phyloP scores from a whole-genome alignment of 2,329 filamentous ascomycete species.

The Pezicula carpinea region DNA sequence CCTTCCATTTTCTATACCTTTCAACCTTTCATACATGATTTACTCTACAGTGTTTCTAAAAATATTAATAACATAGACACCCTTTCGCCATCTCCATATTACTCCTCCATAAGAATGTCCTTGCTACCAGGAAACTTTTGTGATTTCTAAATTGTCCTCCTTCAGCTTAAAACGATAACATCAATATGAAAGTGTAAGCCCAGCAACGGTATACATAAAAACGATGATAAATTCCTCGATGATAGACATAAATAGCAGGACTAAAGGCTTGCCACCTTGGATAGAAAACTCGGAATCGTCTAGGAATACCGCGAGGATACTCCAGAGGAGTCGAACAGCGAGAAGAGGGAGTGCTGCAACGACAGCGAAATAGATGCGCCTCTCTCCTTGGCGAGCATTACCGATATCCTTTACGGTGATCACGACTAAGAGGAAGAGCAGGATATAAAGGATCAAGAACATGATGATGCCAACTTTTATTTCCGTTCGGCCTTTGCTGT shows the following conservation, averaged over 20 bases:
- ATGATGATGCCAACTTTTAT: conserved; percentile 23
- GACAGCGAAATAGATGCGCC: conserved; percentile 25
- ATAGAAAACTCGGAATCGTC: conserved; percentile 19
- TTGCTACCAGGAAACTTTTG: no score
- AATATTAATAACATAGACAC: no score
- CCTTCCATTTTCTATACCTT: no score
- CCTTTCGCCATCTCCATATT: no score
- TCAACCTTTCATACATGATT: no score
- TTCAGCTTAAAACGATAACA: not conserved
- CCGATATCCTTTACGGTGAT: conserved; percentile 20
- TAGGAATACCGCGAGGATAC: conserved; percentile 24
- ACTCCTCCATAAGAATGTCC: no score
- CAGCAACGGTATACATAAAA: conserved; percentile 21
- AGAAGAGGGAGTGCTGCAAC: conserved; percentile 26
- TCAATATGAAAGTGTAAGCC: conserved; percentile 6
- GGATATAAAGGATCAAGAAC: conserved; percentile 25
- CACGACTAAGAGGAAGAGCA: conserved; percentile 15
- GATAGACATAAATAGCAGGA: conserved; percentile 27
- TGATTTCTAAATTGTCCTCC: no score
- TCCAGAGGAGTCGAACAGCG: conserved; percentile 27
- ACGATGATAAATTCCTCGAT: conserved; percentile 29
- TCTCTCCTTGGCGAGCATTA: conserved; percentile 25
- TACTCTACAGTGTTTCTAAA: no score
- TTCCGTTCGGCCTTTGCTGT: conserved; percentile 16
- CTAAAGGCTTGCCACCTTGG: conserved; percentile 18